A percentile compares a stretch with the other conserved stretches of the same genome.
Conservation (phyloP, 2,329 filamentous ascomycete species). For the Lecanicillium sp. region DNA sequence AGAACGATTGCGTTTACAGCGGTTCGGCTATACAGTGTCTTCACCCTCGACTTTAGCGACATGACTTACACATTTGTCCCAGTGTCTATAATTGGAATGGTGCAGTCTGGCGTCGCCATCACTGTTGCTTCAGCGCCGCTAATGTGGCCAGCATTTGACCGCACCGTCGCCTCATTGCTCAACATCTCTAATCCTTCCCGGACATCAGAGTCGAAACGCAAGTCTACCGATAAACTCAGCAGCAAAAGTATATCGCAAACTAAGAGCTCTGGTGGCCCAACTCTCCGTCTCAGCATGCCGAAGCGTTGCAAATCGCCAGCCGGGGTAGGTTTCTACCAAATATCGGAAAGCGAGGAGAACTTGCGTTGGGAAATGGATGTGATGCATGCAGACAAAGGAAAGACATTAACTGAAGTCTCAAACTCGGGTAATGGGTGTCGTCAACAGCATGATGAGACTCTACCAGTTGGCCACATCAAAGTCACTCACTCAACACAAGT, state of each 20-base stretch:
- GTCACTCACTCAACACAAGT: conserved; percentile 8
- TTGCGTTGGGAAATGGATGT: conserved; percentile 13
- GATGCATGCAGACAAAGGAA: conserved; percentile 11
- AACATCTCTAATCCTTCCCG: no score
- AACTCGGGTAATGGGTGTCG: neutral
- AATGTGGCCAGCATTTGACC: conserved; percentile 13
- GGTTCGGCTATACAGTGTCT: conserved; percentile 12
- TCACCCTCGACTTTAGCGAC: conserved; percentile 12
- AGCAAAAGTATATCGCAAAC: neutral
- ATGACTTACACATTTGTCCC: conserved; percentile 10
- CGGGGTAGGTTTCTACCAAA: conserved; percentile 8
- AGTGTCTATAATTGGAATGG: conserved; percentile 9
- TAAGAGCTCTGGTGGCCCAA: conserved; percentile 1
- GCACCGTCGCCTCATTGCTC: conserved; percentile 5
- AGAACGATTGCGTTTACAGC: conserved; percentile 12
- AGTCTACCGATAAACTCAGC: neutral
- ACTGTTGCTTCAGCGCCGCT: conserved; percentile 13
- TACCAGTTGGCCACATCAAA: conserved; percentile 7
- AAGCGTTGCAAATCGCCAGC: conserved; percentile 1
- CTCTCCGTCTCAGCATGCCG: conserved; percentile 1
- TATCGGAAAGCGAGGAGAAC: conserved; percentile 14
- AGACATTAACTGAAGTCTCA: conserved; percentile 8
- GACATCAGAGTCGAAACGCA: conserved; percentile 5
- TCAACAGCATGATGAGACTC: neutral
- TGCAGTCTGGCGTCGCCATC: conserved; percentile 13